A percentile compares a stretch with the other conserved stretches of the same genome.
Conservation (phyloP, 495 filamentous ascomycete species). For the Aspergillus mulundensis region DNA sequence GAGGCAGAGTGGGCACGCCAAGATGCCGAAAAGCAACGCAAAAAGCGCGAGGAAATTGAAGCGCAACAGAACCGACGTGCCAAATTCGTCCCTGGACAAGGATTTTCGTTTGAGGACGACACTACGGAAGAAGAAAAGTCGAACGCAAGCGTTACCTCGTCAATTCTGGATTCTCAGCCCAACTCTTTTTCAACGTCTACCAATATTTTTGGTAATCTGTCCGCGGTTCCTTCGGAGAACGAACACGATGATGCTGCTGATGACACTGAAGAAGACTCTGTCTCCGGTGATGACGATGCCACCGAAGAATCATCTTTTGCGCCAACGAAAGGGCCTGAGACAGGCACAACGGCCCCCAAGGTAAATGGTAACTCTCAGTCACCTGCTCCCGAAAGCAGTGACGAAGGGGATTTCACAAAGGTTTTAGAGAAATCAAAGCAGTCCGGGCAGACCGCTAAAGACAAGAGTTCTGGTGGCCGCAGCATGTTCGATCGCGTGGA, state of each 20-base stretch:
- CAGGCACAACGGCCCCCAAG: slow-evolving; percentile 21
- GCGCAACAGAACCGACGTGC: slow-evolving; percentile 28
- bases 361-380: slow-evolving; percentile 17
- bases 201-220: slow-evolving; percentile 64
- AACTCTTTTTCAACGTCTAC: slow-evolving; percentile 27
- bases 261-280: slow-evolving; percentile 36
- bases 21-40: slow-evolving; percentile 43
- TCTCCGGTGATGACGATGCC: slow-evolving; percentile 18
- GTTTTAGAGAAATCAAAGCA: slow-evolving; percentile 21
- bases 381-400: slow-evolving; percentile 22
- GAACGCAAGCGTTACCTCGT: slow-evolving; percentile 13
- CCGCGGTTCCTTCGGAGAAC: slow-evolving; percentile 49
- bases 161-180: slow-evolving; percentile 21
- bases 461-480: slow-evolving; percentile 30
- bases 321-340: slow-evolving; percentile 25
- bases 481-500: slow-evolving; percentile 59
- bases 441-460: slow-evolving; percentile 27
- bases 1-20: slow-evolving; percentile 47
- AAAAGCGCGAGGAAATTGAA: slow-evolving; percentile 38
- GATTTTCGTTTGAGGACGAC: slow-evolving; percentile 33
- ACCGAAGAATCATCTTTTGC: slow-evolving; percentile 13
- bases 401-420: slow-evolving; percentile 24
- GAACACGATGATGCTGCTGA: slow-evolving; percentile 40
- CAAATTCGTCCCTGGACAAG: slow-evolving; percentile 41
- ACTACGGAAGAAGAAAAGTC: slow-evolving; percentile 13